Evolutionary conservation across 768 basidiomycete genomes (phyloP).

Genomic region (Suillus alpinus): DNA sequence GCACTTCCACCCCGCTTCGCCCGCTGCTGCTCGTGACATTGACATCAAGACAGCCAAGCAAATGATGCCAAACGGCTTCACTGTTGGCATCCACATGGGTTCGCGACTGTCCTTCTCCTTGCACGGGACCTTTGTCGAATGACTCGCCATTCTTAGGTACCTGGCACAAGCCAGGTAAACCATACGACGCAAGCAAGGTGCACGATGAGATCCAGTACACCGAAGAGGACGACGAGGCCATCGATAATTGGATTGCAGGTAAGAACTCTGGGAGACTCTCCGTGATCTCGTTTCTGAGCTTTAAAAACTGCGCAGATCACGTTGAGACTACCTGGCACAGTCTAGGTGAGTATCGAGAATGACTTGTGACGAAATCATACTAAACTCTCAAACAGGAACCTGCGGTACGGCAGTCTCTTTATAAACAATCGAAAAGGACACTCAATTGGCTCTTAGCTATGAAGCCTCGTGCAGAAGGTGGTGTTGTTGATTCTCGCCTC

Average conservation of each 20-base stretch:
- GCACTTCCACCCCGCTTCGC: constrained; percentile 68
- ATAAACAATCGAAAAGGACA: constrained; percentile 36
- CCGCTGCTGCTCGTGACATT: constrained; percentile 58
- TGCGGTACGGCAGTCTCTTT: constrained; percentile 20
- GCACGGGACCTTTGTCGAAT: neutral
- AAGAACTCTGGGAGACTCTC: neutral
- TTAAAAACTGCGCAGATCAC: constrained; percentile 37
- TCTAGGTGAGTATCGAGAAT: constrained; percentile 39
- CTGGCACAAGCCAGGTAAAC: constrained; percentile 56
- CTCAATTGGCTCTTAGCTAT: constrained; percentile 40
- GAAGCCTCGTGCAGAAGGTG: constrained; percentile 65
- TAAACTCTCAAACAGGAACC: neutral
- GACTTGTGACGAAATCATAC: neutral
- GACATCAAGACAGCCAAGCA: constrained; percentile 68
- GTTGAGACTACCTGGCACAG: constrained; percentile 81
- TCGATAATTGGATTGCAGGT: constrained; percentile 65
- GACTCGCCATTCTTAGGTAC: constrained; percentile 32
- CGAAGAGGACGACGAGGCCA: constrained; percentile 66
- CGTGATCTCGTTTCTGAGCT: neutral
- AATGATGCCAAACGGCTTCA: constrained; percentile 56
- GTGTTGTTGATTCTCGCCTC: constrained; percentile 62
- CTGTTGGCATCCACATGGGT: constrained; percentile 74
- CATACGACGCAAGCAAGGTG: constrained; percentile 52
- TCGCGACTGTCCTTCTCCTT: constrained; percentile 12
- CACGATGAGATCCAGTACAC: constrained; percentile 66